Base-by-base conservation (phyloP, 176 grass and related monocot species). In the Ensete glaucum region DNA sequence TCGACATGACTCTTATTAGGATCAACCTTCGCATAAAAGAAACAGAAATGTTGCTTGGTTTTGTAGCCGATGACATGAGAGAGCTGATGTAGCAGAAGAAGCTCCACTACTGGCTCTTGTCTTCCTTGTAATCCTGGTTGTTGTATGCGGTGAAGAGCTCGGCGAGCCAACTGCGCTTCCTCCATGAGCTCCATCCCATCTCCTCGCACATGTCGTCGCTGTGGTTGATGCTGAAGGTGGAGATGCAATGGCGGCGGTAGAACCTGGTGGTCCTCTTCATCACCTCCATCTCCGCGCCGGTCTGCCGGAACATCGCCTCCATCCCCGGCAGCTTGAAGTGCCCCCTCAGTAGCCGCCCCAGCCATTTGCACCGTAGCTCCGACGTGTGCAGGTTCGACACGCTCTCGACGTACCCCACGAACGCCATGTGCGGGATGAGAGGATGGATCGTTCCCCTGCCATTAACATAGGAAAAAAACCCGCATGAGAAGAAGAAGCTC, bases 191-290 rank as follows among this genome's bases (percentile, higher is more conserved):
- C 80, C 75, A 65, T 1, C 95, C 95, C 34, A 99, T 92, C 76
- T 99, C 95, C 0, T 79, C 72, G 78, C 90, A 94, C 87, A 99
- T 99, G 49, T 83, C 90, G 80, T 99, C 95, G 82, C 95, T 99
- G 88, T 99, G 90, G 53, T 85, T 77, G 88, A 99, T 99, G 88
- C 95, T 99, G 84, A 90, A 99, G 23, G 90, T 99, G 76, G 95
- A 99, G 78, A 99, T 99, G 90, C 95, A 99, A 71, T 99, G 95
- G 64, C 95, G 95, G 69, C 87, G 84, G 82, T 94, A 99, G 90
- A 99, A 99, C 19, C 90, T 21, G 55, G 95, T 99, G 9, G 95
- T 99, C 56, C 88, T 85, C 20, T 78, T 84, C 95, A 99, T 99
- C 52, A 86, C 90, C 29, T 89, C 90, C 15, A 86, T 77, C 88